A percentile compares a stretch with the other conserved stretches of the same genome.
Evolutionary conservation across 2,329 filamentous ascomycete species (phyloP).

Genomic region (Pseudogymnoascus sp.): DNA sequence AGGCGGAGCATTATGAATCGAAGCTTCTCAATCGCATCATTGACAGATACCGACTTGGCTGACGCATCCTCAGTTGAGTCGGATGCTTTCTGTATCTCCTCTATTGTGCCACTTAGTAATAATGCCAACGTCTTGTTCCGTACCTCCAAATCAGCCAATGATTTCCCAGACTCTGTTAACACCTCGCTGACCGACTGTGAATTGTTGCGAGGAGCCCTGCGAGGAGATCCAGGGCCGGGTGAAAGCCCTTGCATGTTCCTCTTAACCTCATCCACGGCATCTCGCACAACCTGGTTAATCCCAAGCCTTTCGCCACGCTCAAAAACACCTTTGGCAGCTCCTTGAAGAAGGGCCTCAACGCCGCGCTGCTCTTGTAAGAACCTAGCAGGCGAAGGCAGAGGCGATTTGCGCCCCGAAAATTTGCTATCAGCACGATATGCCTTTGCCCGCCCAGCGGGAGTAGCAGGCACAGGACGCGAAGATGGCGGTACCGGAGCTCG

Average conservation of each 20-base stretch:
- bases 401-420: constrained; percentile 22
- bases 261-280: constrained; percentile 70
- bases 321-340: constrained; percentile 67
- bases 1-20: constrained; percentile 58
- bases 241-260: constrained; percentile 64
- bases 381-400: constrained; percentile 27
- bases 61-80: constrained; percentile 40
- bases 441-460: constrained; percentile 22
- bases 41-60: constrained; percentile 41
- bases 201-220: constrained; percentile 19
- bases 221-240: constrained; percentile 22
- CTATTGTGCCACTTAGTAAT: constrained; percentile 61
- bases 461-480: constrained; percentile 23
- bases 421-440: constrained; percentile 19
- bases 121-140: constrained; percentile 60
- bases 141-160: constrained; percentile 48
- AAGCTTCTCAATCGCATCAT: constrained; percentile 54
- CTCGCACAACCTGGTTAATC: constrained; percentile 73
- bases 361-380: constrained; percentile 44
- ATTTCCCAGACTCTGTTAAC: constrained; percentile 27
- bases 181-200: constrained; percentile 28
- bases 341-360: constrained; percentile 66
- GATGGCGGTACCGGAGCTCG: constrained; percentile 36
- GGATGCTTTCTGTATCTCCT: constrained; percentile 55
- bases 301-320: constrained; percentile 69